Evolutionary conservation across 768 basidiomycete genomes (phyloP), one percentile per base, ranked within the genome.

Genomic region (Dentipellis sp.): DNA sequence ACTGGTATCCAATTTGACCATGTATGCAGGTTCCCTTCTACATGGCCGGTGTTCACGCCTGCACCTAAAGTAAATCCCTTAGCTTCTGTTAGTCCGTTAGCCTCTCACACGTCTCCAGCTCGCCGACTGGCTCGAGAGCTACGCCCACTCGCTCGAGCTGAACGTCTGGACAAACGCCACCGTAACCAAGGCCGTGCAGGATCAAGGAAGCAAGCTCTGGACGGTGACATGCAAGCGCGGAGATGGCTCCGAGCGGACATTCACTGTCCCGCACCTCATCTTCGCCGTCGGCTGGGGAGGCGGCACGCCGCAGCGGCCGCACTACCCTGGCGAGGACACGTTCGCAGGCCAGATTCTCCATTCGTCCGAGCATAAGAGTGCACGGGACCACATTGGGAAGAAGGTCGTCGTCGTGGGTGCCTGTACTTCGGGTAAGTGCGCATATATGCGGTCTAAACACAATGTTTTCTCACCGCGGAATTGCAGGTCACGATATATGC

Each of bases 111-210:
- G 22, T 50, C 29, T 39, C 5, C 40, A 83, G 76, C 67, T 87
- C 16, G 85, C 83, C 0, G 78, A 81, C 57, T 86, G 83, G 82
- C 73, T 88, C 2, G 85, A 86, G 66, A 72, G 67, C 56, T 87
- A 85, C 63, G 82, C 81, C 0, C 73, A 79, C 12, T 63, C 72
- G 1, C 67, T 86, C 56, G 85, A 86, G 58, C 69, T 87, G 53
- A 80, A 84, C 60, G 75, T 82, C 6, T 86, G 84, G 84, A 81
- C 77, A 12, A 77, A 63, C 7, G 64, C 68, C 12, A 62, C 58
- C 2, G 58, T 60, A 37, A 59, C 53, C 17, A 56, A 39, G 10
- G 58, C 60, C 16, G 40, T 37, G 17, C 60, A 62, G 38, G 59
- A 62, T 50, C 58, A 58, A 23, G 29, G 54, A 51, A 62, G 56